These are phyloP conservation scores for Phytopythium litorale DNA, from an alignment of 352 stramenopile genomes.

Conservation along the genomic window DNA sequence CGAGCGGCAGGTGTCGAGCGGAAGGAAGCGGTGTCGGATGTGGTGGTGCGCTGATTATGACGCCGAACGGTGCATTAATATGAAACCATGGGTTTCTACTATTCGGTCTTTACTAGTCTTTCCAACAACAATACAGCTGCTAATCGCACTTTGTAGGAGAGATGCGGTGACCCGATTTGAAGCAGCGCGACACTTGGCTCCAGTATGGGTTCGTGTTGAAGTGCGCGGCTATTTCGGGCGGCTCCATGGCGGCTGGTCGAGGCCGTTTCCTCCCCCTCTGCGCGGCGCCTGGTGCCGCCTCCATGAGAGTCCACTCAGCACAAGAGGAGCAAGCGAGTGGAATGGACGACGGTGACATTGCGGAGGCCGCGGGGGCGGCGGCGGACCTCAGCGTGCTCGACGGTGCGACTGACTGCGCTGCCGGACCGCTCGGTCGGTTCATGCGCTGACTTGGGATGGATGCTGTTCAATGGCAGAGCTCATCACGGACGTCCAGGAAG, in stretches of 20 bases:
- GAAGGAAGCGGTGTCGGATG: too few species aligned
- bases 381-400: slow-evolving; percentile 29
- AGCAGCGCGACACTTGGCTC: not conserved
- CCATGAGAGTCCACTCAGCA: too few species aligned
- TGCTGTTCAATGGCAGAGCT: slow-evolving; percentile 10
- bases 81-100: too few species aligned
- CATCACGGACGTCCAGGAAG: slow-evolving; percentile 19
- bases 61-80: not conserved
- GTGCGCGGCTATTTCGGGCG: not conserved
- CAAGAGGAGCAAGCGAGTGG: too few species aligned
- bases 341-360: slow-evolving; percentile 4
- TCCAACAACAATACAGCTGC: too few species aligned
- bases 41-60: not conserved
- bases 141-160: too few species aligned
- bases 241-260: not conserved
- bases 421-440: too few species aligned
- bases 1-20: not conserved
- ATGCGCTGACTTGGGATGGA: not conserved
- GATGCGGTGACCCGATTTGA: not conserved
- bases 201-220: not conserved
- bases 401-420: slow-evolving; percentile 10
- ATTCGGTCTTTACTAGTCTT: too few species aligned
- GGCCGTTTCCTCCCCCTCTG: not conserved
- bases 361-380: not conserved
- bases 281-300: not conserved